phyloP scores from a whole-genome alignment of 2,329 filamentous ascomycete genomes.

The Lasiodiplodia citricola region DNA sequence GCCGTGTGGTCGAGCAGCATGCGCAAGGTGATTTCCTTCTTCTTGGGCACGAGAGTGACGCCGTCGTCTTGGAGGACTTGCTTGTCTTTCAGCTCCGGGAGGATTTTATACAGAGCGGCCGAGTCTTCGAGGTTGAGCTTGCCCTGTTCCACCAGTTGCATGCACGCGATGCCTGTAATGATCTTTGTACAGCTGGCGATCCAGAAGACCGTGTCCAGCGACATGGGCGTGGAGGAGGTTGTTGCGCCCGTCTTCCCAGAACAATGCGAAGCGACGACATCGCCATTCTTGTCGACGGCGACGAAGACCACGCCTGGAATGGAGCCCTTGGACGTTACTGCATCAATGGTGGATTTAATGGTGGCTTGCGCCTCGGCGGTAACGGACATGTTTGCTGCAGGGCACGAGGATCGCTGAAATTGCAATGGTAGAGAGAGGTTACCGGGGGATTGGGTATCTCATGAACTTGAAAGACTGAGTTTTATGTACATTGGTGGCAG shows the following conservation, averaged over 20 bases:
- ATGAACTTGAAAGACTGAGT: background rate
- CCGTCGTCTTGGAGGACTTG: slow-evolving; percentile 46
- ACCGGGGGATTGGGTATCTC: background rate
- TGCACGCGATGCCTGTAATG: slow-evolving; percentile 39
- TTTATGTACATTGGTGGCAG: slow-evolving; percentile 6
- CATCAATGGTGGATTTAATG: slow-evolving; percentile 46
- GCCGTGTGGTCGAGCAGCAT: slow-evolving; percentile 59
- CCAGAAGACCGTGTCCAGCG: slow-evolving; percentile 61
- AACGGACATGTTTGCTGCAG: slow-evolving; percentile 36
- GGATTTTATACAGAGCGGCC: slow-evolving; percentile 38
- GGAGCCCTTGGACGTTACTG: slow-evolving; percentile 33
- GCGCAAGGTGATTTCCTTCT: slow-evolving; percentile 54
- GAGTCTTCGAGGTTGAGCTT: slow-evolving; percentile 43
- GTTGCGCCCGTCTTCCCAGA: slow-evolving; percentile 49
- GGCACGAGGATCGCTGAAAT: background rate
- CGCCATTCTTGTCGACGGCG: slow-evolving; percentile 52
- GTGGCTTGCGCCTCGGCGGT: slow-evolving; percentile 36
- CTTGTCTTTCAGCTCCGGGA: slow-evolving; percentile 47
- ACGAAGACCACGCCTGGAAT: slow-evolving; percentile 52
- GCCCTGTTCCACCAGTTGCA: slow-evolving; percentile 46
- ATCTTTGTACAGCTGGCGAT: slow-evolving; percentile 58
- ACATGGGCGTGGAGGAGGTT: slow-evolving; percentile 57
- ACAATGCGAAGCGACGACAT: slow-evolving; percentile 48
- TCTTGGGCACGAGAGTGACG: slow-evolving; percentile 42
- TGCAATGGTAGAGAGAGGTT: background rate